Conservation (phyloP, 192 early-diverging fungal genomes). For the Ramicandelaber brevisporus region DNA sequence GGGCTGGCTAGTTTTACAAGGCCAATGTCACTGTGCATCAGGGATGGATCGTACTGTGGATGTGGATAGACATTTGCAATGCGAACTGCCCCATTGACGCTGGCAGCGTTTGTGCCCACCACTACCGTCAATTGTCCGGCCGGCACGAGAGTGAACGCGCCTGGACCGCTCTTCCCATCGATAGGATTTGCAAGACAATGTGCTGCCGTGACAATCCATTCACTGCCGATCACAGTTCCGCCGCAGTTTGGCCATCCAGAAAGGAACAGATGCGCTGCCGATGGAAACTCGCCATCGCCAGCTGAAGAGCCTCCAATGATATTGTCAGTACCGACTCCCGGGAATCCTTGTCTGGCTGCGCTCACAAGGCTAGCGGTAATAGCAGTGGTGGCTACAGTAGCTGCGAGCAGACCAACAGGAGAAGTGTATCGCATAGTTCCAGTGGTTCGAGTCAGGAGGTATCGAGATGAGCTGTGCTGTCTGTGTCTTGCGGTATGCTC, state of each 20-base stretch:
- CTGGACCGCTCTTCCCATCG: conserved; percentile 4
- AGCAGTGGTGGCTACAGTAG: no score
- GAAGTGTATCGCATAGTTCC: no score
- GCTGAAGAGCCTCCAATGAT: conserved; percentile 12
- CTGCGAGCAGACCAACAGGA: no score
- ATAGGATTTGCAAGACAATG: conserved; percentile 12
- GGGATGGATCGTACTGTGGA: conserved; percentile 8
- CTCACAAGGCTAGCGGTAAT: no score
- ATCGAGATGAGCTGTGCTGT: no score
- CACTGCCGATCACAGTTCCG: conserved; percentile 9
- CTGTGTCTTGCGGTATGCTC: no score
- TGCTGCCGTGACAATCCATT: conserved; percentile 18
- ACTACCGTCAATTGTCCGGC: conserved; percentile 7
- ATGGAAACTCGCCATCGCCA: conserved; percentile 9
- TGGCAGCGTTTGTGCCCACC: conserved; percentile 8
- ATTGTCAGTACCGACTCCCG: conserved; percentile 2
- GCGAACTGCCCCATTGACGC: conserved; percentile 3
- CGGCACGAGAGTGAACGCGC: conserved; percentile 2
- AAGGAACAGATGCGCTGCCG: conserved; percentile 14
- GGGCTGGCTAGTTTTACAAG: conserved; percentile 11
- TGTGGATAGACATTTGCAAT: conserved; percentile 11
- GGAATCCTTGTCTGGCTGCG: no score
- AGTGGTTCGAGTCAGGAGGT: no score
- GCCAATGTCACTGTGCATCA: conserved; percentile 18
- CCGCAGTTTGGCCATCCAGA: conserved; percentile 12